These are phyloP conservation scores for Coccomyxa sp. DNA, from an alignment of 139 green algal genomes.

Conservation along the genomic window DNA sequence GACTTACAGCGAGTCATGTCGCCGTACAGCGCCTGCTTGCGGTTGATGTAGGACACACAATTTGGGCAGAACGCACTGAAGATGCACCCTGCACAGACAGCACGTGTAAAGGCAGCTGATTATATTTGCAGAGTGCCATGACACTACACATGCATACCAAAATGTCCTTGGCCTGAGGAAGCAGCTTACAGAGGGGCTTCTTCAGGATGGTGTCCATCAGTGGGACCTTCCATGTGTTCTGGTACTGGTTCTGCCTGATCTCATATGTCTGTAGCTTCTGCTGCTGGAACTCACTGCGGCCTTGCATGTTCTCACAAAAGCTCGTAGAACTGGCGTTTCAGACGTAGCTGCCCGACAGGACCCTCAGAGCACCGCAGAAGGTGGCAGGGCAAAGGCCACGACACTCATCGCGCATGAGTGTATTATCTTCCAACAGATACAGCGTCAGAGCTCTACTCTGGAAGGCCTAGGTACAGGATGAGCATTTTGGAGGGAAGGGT, in stretches of 20 bases:
- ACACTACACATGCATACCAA: neutral
- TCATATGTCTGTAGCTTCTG: conserved; percentile 16
- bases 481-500: too few species aligned
- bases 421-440: too few species aligned
- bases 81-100: conserved; percentile 5
- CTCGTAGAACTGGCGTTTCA: too few species aligned
- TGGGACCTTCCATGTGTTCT: conserved; percentile 13
- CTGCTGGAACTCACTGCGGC: conserved; percentile 16
- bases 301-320: too few species aligned
- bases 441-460: too few species aligned
- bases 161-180: neutral
- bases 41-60: conserved; percentile 59
- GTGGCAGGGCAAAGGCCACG: too few species aligned
- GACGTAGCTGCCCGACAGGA: too few species aligned
- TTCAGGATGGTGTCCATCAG: conserved; percentile 10
- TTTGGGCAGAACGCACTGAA: conserved; percentile 23
- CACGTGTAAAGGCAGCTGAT: neutral
- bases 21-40: conserved; percentile 64
- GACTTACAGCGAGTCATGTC: conserved; percentile 54
- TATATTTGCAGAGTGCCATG: too few species aligned
- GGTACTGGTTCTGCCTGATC: conserved; percentile 1
- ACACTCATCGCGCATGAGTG: too few species aligned
- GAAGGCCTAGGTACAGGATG: too few species aligned
- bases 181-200: conserved; percentile 12
- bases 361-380: too few species aligned